Conservation (phyloP, 371 early-diverging fungal genomes). For the Coemansia sp. region DNA sequence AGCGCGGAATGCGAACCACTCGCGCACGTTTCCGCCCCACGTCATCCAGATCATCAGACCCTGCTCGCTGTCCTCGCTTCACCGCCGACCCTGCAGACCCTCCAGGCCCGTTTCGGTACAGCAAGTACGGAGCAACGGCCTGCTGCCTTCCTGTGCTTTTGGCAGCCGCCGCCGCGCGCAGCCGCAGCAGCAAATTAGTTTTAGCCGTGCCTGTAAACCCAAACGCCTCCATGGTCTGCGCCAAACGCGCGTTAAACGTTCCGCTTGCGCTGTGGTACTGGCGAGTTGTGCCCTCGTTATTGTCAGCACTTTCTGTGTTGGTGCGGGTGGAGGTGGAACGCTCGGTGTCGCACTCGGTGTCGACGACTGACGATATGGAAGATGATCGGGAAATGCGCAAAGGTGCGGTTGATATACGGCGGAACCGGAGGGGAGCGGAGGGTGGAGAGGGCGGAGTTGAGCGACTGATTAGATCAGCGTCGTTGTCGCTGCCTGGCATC, state of each 20-base stretch:
- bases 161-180: constrained; percentile 50
- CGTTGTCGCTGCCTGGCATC: constrained; percentile 22
- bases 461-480: constrained; percentile 39
- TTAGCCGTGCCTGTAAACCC: constrained; percentile 46
- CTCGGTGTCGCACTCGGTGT: not conserved
- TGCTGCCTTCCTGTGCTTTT: constrained; percentile 45
- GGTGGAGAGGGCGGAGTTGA: constrained; percentile 45
- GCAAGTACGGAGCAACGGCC: constrained; percentile 46
- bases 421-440: constrained; percentile 26
- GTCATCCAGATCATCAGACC: not conserved
- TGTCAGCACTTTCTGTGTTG: not conserved
- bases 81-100: not conserved
- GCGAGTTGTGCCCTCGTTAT: constrained; percentile 1
- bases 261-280: constrained; percentile 14
- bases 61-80: not conserved
- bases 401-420: constrained; percentile 4
- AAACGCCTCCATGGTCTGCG: constrained; percentile 50
- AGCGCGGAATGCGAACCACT: constrained; percentile 31
- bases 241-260: constrained; percentile 40
- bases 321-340: not conserved
- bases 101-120: constrained; percentile 18
- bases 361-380: constrained; percentile 6
- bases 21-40: constrained; percentile 38
- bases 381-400: constrained; percentile 16
- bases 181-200: constrained; percentile 36